Conservation (phyloP, 192 early-diverging fungal species). For the Coemansia sp. region DNA sequence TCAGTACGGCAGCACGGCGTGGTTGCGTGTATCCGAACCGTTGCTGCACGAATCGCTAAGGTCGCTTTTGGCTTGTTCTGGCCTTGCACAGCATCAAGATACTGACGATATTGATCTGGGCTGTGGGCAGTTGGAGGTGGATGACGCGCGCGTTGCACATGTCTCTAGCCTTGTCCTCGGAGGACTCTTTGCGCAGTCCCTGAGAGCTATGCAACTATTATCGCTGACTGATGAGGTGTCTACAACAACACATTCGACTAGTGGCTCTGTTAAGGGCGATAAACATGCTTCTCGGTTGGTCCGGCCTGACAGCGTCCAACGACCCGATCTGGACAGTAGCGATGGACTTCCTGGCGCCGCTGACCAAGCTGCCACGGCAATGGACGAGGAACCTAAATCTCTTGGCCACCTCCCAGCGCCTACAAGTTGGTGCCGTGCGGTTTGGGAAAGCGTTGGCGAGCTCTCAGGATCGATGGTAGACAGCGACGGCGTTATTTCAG, state of each 20-base stretch:
- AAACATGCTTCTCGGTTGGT: neutral
- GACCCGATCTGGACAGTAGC: neutral
- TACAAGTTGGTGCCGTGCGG: constrained; percentile 43
- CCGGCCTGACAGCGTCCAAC: neutral
- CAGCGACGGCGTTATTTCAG: neutral
- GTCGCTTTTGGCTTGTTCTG: constrained; percentile 24
- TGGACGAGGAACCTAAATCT: constrained; percentile 28
- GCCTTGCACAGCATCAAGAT: constrained; percentile 12
- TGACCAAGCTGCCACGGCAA: constrained; percentile 5
- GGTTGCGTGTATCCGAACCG: constrained; percentile 28
- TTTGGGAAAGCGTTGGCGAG: constrained; percentile 33
- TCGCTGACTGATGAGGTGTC: neutral
- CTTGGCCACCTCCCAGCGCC: constrained; percentile 34
- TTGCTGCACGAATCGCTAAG: constrained; percentile 17
- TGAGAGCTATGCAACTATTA: constrained; percentile 15
- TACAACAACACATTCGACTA: neutral
- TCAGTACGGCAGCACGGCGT: constrained; percentile 33
- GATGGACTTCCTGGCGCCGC: neutral
- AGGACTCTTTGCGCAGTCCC: constrained; percentile 27
- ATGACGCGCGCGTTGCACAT: constrained; percentile 30
- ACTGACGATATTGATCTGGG: neutral
- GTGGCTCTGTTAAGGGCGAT: neutral
- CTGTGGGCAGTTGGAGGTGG: constrained; percentile 8
- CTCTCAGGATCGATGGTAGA: constrained; percentile 18
- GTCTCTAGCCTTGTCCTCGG: constrained; percentile 24